Conservation (phyloP, 768 basidiomycete species). For the Suillus discolor region DNA sequence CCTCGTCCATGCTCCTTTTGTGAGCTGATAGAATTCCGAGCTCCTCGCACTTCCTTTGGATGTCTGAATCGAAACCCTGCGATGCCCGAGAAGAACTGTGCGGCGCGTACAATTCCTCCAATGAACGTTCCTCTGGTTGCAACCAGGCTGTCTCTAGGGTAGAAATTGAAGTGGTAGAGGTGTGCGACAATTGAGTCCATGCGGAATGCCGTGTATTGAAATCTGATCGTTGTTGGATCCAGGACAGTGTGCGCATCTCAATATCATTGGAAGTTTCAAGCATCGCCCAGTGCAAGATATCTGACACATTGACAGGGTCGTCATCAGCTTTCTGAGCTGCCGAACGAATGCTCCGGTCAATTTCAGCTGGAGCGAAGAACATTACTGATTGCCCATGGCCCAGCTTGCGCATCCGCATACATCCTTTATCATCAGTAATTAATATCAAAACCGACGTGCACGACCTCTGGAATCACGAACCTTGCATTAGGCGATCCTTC, state of each 20-base stretch:
- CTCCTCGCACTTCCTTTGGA: conserved; percentile 18
- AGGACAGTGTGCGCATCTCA: conserved; percentile 39
- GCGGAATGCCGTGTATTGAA: conserved; percentile 19
- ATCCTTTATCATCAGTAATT: conserved; percentile 33
- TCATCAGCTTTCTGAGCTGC: conserved; percentile 15
- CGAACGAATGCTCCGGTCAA: conserved; percentile 39
- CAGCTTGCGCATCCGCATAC: conserved; percentile 55
- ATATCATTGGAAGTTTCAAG: conserved; percentile 46
- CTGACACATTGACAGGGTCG: conserved; percentile 17
- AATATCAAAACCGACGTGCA: background rate
- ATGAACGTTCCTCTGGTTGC: conserved; percentile 40
- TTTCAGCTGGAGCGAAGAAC: conserved; percentile 48
- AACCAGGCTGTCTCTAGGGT: conserved; percentile 36
- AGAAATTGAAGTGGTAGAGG: background rate
- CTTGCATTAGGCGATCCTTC: conserved; percentile 39
- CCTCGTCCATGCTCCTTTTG: conserved; percentile 40
- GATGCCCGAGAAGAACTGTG: background rate
- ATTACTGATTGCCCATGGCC: conserved; percentile 49
- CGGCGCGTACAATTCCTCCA: conserved; percentile 38
- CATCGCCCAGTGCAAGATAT: conserved; percentile 49
- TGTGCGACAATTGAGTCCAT: conserved; percentile 19
- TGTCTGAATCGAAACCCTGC: conserved; percentile 1
- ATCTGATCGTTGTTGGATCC: conserved; percentile 41
- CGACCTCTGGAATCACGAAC: background rate
- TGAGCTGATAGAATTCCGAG: conserved; percentile 21